Evolutionary conservation across 495 filamentous ascomycete genomes (phyloP).

Genomic region (Recurvomyces mirabilis): DNA sequence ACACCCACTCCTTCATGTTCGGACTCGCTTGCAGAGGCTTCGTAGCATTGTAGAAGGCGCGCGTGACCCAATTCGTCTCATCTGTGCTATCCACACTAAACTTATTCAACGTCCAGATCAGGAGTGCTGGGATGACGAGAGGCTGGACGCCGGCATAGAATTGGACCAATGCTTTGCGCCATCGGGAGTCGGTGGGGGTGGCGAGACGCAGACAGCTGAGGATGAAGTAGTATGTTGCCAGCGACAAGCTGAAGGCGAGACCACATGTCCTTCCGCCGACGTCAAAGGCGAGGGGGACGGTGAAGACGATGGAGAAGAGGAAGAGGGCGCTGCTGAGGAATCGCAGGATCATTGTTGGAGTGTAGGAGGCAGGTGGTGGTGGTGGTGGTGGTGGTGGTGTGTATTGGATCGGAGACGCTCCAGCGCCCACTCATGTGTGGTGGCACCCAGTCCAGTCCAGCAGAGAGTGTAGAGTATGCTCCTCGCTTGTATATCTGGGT

Average conservation of each 20-base stretch:
- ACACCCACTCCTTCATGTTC: slow-evolving; percentile 68
- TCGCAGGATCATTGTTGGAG: slow-evolving; percentile 22
- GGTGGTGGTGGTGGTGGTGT: not conserved
- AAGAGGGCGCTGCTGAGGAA: slow-evolving; percentile 49
- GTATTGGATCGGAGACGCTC: not conserved
- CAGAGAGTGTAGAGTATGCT: no score
- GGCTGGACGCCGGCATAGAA: slow-evolving; percentile 66
- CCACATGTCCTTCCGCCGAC: slow-evolving; percentile 91
- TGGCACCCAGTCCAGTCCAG: no score
- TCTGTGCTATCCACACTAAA: slow-evolving; percentile 78
- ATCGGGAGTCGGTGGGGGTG: slow-evolving; percentile 67
- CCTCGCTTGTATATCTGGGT: no score
- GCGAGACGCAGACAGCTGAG: slow-evolving; percentile 69
- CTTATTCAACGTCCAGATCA: slow-evolving; percentile 90
- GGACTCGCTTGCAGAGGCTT: slow-evolving; percentile 34
- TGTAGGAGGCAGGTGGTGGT: not conserved
- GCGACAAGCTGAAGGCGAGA: slow-evolving; percentile 77
- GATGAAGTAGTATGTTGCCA: slow-evolving; percentile 80
- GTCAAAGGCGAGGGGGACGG: slow-evolving; percentile 91
- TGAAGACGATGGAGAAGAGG: slow-evolving; percentile 77
- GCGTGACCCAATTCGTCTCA: slow-evolving; percentile 62
- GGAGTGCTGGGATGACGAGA: slow-evolving; percentile 64
- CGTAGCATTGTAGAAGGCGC: slow-evolving; percentile 62
- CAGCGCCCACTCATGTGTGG: not conserved
- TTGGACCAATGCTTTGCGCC: slow-evolving; percentile 55